These are phyloP conservation scores for Penicillium turbatum DNA, from an alignment of 495 filamentous ascomycete genomes.

Conservation along the genomic window DNA sequence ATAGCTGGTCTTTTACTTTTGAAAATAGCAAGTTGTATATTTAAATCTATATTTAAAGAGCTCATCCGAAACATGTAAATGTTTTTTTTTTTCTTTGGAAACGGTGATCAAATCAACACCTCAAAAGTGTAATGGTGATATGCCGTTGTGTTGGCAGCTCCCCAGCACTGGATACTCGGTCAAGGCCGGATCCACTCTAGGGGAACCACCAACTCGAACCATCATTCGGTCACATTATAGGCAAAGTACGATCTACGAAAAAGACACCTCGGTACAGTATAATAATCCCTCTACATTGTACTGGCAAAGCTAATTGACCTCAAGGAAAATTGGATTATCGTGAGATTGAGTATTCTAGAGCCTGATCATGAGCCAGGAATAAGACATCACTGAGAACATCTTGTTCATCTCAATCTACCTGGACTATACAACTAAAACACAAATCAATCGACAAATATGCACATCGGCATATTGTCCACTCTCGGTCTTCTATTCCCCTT, in stretches of 20 bases:
- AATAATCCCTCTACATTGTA: not conserved
- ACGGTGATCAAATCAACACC: too few species aligned
- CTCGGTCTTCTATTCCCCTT: constrained; percentile 30
- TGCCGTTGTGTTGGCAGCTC: not conserved
- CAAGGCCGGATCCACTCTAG: constrained; percentile 5
- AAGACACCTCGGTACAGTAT: not conserved
- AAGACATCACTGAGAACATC: not conserved
- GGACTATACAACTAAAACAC: not conserved
- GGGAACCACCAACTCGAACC: not conserved
- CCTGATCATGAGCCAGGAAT: not conserved
- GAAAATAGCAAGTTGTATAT: too few species aligned
- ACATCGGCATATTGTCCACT: constrained; percentile 10
- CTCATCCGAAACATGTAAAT: too few species aligned
- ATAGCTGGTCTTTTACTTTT: not conserved
- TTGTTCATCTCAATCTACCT: constrained; percentile 1
- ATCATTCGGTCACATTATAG: constrained; percentile 5
- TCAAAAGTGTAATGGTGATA: too few species aligned
- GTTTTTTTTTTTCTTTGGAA: too few species aligned
- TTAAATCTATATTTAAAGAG: too few species aligned
- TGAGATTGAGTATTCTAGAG: not conserved
- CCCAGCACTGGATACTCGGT: not conserved
- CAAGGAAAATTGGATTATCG: not conserved
- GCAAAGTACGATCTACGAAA: not conserved
- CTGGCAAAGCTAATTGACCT: not conserved
- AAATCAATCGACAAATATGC: constrained; percentile 13